phyloP scores from a whole-genome alignment of 75 land plant genomes.

The Pseudotsuga menziesii region DNA sequence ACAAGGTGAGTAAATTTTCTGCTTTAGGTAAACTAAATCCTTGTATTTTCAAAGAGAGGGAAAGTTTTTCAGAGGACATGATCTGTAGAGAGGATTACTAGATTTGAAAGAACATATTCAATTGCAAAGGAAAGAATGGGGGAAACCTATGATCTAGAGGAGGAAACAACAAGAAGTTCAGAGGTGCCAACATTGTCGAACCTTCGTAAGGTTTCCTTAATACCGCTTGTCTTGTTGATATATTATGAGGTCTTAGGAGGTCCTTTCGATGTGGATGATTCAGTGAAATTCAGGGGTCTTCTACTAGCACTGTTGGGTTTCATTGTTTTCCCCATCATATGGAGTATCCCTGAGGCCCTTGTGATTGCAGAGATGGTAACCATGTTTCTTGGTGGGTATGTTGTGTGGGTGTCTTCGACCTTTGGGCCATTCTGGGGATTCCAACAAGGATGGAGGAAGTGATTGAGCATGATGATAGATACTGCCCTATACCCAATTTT shows the following conservation, averaged over 20 bases:
- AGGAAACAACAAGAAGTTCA: too few species aligned
- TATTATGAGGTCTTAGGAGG: conserved; percentile 71
- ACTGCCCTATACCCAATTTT: conserved; percentile 77
- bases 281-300: conserved; percentile 69
- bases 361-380: conserved; percentile 80
- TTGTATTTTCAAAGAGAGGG: too few species aligned
- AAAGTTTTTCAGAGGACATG: too few species aligned
- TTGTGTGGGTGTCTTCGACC: conserved; percentile 78
- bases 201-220: conserved; percentile 31
- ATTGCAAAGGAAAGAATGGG: too few species aligned
- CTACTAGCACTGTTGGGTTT: conserved; percentile 74
- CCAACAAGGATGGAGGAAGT: conserved; percentile 78
- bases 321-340: conserved; percentile 60
- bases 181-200: too few species aligned
- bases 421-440: conserved; percentile 79
- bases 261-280: conserved; percentile 67
- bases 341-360: conserved; percentile 83
- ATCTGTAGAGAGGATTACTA: too few species aligned
- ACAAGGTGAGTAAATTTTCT: too few species aligned
- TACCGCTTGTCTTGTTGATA: conserved; percentile 60
- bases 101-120: too few species aligned
- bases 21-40: too few species aligned
- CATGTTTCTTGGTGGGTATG: conserved; percentile 83
- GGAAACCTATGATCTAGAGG: too few species aligned
- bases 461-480: conserved; percentile 70